These are phyloP conservation scores for Globisporangium iwayamae DNA, from an alignment of 352 stramenopile genomes.

Conservation along the genomic window DNA sequence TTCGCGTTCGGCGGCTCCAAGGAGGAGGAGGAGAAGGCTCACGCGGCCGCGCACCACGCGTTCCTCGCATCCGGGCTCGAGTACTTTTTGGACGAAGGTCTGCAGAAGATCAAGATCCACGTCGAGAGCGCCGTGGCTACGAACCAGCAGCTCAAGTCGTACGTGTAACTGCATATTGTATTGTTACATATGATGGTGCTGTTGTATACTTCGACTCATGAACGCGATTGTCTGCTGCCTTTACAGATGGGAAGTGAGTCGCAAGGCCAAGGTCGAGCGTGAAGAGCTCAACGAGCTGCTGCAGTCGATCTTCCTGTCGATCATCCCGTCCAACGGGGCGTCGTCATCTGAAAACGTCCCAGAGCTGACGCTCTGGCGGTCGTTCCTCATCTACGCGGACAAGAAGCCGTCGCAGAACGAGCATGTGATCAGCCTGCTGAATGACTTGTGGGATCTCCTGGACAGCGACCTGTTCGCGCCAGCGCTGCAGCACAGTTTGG, in stretches of 20 bases:
- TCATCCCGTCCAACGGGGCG: constrained; percentile 37
- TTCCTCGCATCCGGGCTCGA: constrained; percentile 77
- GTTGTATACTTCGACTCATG: background rate
- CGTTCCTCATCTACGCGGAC: constrained; percentile 74
- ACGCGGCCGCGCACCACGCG: constrained; percentile 52
- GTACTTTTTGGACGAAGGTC: constrained; percentile 71
- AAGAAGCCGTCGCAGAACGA: constrained; percentile 66
- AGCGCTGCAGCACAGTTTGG: constrained; percentile 65
- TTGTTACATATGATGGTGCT: background rate
- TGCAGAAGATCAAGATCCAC: constrained; percentile 55
- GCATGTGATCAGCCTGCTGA: constrained; percentile 73
- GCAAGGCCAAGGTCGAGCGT: constrained; percentile 56
- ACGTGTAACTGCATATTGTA: constrained; percentile 5
- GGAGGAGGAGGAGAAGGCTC: constrained; percentile 26
- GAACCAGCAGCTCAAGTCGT: constrained; percentile 55
- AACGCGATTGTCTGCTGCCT: background rate
- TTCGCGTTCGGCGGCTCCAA: constrained; percentile 21
- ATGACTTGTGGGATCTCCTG: constrained; percentile 79
- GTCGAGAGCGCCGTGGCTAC: constrained; percentile 49
- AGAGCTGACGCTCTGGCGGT: constrained; percentile 48
- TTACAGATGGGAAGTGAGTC: constrained; percentile 59
- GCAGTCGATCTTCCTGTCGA: constrained; percentile 56
- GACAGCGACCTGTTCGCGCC: constrained; percentile 76
- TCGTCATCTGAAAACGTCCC: constrained; percentile 10
- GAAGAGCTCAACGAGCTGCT: constrained; percentile 77